Evolutionary conservation across 176 grass and related monocot species (phyloP), one percentile per base, ranked within the genome.

Genomic region (Triticum turgidum): DNA sequence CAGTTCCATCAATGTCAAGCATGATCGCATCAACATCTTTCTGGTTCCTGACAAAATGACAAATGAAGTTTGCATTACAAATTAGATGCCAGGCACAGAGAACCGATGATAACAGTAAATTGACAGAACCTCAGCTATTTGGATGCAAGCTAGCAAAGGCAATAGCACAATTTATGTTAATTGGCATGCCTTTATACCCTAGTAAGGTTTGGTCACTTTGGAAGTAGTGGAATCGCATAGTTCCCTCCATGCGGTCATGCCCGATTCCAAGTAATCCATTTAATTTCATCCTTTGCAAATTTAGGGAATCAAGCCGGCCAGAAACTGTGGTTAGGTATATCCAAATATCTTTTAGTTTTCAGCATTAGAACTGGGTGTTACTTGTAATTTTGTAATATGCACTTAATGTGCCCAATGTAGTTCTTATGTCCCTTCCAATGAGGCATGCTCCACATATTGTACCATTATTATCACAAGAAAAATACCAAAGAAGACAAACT

Each of bases 1-100:
- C 82, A 32, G 93, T 98, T 87, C 97, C 97, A 88, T 98, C 97
- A 37, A 98, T 88, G 24, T 98, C 90, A n/a, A 98, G 89, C 97
- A 98, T 96, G 44, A 98, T 93, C 33, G 84, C 87, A 88, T 98
- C 97, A 51, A 98, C 91, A 76, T 94, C 88, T 73, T 64, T 85
- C 84, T 98, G 97, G 73, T 92, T 96, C 92, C 97, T 98, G 89
- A 51, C 17, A 90, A 69, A 83, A 85, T 73, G 29, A 71, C 59
- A 42, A 15, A 73, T 25, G 20, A 18, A 80, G 5, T 58, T 37
- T 54, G 51, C 25, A 81, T 91, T 39, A 81, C 24, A 54, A 17
- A 75, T 69, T 47, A 80, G 20, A 79, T 29, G 17, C 5, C 18
- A 71, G 12, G 52, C 3, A 84, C 30, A 42, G 15, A 87, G 27